phyloP scores from a whole-genome alignment of 2,329 filamentous ascomycete genomes.

The Ceratocystis smalleyi region DNA sequence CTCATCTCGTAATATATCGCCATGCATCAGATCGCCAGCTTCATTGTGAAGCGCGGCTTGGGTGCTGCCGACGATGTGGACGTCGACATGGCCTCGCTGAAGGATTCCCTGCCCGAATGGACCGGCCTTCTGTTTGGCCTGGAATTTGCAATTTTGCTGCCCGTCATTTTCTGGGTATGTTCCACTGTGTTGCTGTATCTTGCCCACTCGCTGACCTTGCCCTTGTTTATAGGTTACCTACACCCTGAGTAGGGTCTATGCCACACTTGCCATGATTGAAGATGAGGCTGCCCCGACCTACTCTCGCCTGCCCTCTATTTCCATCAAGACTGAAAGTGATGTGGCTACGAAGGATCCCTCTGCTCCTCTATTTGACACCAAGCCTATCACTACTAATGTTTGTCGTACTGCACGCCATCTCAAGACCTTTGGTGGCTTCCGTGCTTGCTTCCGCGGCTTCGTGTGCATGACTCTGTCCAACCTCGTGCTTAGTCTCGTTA shows the following conservation, averaged over 20 bases:
- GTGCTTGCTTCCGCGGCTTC: conserved; percentile 52
- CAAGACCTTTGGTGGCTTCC: conserved; percentile 45
- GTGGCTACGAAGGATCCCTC: conserved; percentile 21
- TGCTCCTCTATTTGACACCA: conserved; percentile 23
- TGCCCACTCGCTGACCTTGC: neutral
- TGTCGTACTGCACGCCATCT: conserved; percentile 41
- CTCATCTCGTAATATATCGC: neutral
- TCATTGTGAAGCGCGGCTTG: conserved; percentile 6
- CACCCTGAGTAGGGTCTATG: conserved; percentile 35
- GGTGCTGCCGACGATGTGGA: neutral
- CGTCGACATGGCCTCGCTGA: conserved; percentile 4
- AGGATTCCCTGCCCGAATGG: conserved; percentile 4
- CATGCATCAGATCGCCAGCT: conserved; percentile 4
- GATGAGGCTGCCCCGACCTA: conserved; percentile 42
- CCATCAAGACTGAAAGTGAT: conserved; percentile 21
- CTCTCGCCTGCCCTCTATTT: conserved; percentile 33
- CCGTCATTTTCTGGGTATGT: conserved; percentile 14
- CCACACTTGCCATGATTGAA: conserved; percentile 42
- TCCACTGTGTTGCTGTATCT: neutral
- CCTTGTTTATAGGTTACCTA: conserved; percentile 30
- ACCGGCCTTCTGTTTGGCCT: neutral
- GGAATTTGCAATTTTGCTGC: conserved; percentile 3
- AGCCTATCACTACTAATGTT: conserved; percentile 35
- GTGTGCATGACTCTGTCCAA: conserved; percentile 30
- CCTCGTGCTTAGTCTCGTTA: conserved; percentile 31